phyloP scores from a whole-genome alignment of 345 rosid species.

The Rubroshorea leprosula region DNA sequence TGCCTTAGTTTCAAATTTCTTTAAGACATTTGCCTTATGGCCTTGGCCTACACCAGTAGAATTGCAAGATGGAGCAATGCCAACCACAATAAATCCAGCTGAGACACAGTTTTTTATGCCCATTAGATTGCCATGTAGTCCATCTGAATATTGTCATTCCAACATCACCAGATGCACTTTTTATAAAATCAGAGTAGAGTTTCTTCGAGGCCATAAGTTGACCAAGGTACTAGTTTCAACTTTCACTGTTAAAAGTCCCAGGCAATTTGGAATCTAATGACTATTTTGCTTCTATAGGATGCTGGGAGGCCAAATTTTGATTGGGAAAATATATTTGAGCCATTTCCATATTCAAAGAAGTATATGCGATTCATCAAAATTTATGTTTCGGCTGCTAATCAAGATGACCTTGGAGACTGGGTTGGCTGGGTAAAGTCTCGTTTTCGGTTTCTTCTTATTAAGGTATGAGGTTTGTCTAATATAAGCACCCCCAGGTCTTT shows the following conservation, averaged over 20 bases:
- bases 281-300: conserved; percentile 27
- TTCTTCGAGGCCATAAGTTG: conserved; percentile 45
- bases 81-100: conserved; percentile 19
- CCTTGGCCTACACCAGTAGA: conserved; percentile 50
- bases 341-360: conserved; percentile 38
- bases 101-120: conserved; percentile 41
- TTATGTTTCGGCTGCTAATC: conserved; percentile 37
- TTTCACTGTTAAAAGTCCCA: not conserved
- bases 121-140: conserved; percentile 44
- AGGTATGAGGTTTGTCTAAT: conserved; percentile 29
- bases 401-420: conserved; percentile 47
- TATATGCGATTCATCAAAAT: conserved; percentile 45
- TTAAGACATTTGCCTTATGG: conserved; percentile 46
- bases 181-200: conserved; percentile 44
- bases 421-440: conserved; percentile 67
- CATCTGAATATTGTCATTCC: conserved; percentile 42
- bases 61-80: conserved; percentile 31
- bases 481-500: too few relatives aligned
- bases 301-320: conserved; percentile 31
- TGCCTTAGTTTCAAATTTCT: conserved; percentile 37
- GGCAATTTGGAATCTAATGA: not conserved
- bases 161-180: conserved; percentile 52
- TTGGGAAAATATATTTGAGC: conserved; percentile 41
- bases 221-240: conserved; percentile 29
- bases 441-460: conserved; percentile 42